Evolutionary conservation across 1,284 basidiomycete species (phyloP).

Genomic region (Peniophora sp.): DNA sequence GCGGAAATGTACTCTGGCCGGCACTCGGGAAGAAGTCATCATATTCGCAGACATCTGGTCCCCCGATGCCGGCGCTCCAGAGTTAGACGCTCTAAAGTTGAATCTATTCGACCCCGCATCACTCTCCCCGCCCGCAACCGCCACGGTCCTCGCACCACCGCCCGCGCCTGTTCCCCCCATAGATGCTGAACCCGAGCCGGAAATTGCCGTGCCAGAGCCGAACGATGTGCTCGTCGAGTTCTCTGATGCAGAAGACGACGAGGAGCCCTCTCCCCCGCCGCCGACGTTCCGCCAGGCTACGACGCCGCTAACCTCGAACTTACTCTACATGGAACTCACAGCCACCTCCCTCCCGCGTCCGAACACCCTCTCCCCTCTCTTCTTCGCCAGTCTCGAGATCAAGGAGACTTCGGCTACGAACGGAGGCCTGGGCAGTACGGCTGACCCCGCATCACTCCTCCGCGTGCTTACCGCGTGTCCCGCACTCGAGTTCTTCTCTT

Average conservation of each 20-base stretch:
- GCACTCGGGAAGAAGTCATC: constrained; percentile 10
- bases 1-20: constrained; percentile 30
- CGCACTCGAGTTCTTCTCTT: constrained; percentile 45
- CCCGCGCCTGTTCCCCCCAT: constrained; percentile 4
- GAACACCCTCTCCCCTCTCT: constrained; percentile 35
- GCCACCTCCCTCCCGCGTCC: constrained; percentile 37
- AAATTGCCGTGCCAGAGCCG: constrained; percentile 1
- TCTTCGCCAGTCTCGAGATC: constrained; percentile 47
- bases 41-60: constrained; percentile 14
- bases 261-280: constrained; percentile 6
- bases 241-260: constrained; percentile 8
- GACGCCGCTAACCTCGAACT: constrained; percentile 11
- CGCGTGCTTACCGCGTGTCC: constrained; percentile 53
- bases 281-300: constrained; percentile 10
- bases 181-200: constrained; percentile 17
- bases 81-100: not conserved
- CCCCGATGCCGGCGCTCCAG: not conserved
- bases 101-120: not conserved
- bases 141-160: not conserved
- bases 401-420: constrained; percentile 31
- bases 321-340: constrained; percentile 21
- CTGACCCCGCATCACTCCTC: constrained; percentile 41
- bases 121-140: not conserved
- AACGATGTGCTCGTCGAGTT: constrained; percentile 7
- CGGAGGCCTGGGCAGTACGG: constrained; percentile 16